Base-by-base conservation (phyloP, 164 flowering plant genomes). In the Stephania cephalantha region DNA sequence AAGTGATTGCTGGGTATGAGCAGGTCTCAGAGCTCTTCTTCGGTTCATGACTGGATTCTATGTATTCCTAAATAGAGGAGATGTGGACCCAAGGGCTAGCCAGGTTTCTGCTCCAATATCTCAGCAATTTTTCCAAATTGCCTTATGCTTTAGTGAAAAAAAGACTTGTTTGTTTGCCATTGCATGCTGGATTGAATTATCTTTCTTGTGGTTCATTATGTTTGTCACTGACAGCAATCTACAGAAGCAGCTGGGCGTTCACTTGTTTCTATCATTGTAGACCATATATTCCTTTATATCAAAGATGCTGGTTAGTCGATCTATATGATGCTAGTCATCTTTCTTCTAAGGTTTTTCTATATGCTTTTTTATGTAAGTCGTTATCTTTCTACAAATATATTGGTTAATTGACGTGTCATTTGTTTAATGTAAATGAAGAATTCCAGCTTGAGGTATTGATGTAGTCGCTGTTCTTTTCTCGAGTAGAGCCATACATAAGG, bases 1-100 rank as follows among this genome's bases (percentile, higher is more conserved):
- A 71, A 67, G 29, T 69, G 25, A 69, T 72, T 50, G 61, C 64
- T 73, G 55, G 44, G 66, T 77, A 8, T 82, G 77, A 52, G 75
- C 91, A 95, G 99, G 99, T 80, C 76, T 95, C 30, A 96, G 99
- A 71, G 99, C 99, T 75, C 88, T 95, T 84, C 89, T 95, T 31
- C 98, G 98, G 71, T 95, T 92, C 86, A 83, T 95, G 83, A 92
- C 99, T 9, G 99, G 98, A 76, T 83, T 93, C 6, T 93, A 87
- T 87, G 93, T 91, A 64, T 95, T 98, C 79, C 81, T 95, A 68
- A 93, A 91, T 84, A 86, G 99, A 83, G 98, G 93, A 77, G 95
- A 93, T 82, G 90, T 95, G 69, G 90, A 91, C 82, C 88, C 87
- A 77, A 90, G 81, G 74, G 83, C 89, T 76, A 92, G 87, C 75